Conservation (phyloP, 345 rosid species). For the Mangifera indica region DNA sequence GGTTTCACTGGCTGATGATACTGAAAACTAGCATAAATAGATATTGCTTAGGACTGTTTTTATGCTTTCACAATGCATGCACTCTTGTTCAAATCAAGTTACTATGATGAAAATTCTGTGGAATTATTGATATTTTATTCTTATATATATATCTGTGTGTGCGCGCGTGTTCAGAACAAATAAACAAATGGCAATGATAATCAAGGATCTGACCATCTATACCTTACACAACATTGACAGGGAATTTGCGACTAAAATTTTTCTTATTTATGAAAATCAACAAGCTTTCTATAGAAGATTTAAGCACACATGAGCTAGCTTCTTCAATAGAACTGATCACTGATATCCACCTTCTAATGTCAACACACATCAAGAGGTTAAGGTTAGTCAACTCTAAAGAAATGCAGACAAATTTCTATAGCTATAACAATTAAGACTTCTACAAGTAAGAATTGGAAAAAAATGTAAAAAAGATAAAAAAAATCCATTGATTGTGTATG, state of each 20-base stretch:
- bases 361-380: neutral
- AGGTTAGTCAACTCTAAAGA: neutral
- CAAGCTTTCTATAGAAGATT: neutral
- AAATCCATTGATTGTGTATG: neutral
- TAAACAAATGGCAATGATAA: neutral
- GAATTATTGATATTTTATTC: neutral
- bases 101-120: neutral
- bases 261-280: too few relatives aligned
- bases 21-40: conserved; percentile 16
- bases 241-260: neutral
- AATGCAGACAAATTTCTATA: neutral
- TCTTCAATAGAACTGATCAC: neutral
- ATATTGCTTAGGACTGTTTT: neutral
- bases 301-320: neutral
- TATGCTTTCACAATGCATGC: neutral
- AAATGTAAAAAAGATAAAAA: neutral
- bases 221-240: neutral
- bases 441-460: neutral
- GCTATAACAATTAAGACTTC: neutral
- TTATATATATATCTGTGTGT: neutral
- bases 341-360: neutral
- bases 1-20: conserved; percentile 43
- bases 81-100: neutral
- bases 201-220: neutral
- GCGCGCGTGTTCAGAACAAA: neutral